A percentile compares a stretch with the other conserved stretches of the same genome.
phyloP scores from a whole-genome alignment of 139 green algal species.

The Deuterostichococcus epilithicus region DNA sequence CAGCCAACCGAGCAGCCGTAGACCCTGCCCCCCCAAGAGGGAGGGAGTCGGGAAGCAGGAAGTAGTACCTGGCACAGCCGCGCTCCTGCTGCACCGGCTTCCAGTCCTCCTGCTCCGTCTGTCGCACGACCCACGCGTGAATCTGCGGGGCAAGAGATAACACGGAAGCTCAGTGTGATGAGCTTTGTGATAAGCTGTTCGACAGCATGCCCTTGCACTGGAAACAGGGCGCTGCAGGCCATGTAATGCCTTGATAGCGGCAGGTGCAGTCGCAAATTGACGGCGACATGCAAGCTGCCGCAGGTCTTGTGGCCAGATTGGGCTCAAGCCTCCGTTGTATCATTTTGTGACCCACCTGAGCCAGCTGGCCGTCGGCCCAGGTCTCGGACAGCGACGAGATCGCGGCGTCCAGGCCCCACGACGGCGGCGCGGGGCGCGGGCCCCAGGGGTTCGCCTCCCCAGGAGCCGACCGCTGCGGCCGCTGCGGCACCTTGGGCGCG shows the following conservation, averaged over 20 bases:
- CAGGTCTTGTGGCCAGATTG: slow-evolving; percentile 20
- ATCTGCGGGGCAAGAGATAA: slow-evolving; percentile 15
- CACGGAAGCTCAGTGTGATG: too few relatives aligned
- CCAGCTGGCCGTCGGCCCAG: slow-evolving; percentile 17
- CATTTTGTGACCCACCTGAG: neutral
- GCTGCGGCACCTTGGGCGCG: neutral
- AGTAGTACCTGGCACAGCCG: slow-evolving; percentile 1
- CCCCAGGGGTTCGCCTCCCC: neutral
- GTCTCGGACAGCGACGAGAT: slow-evolving; percentile 28
- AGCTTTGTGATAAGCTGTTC: too few relatives aligned
- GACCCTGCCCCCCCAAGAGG: too few relatives aligned
- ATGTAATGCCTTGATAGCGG: too few relatives aligned
- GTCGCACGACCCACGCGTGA: slow-evolving; percentile 44
- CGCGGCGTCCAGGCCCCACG: slow-evolving; percentile 24
- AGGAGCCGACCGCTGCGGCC: neutral
- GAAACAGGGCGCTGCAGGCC: too few relatives aligned
- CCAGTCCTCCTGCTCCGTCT: slow-evolving; percentile 56
- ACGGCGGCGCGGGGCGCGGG: neutral
- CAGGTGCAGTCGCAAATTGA: too few relatives aligned
- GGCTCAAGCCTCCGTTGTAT: neutral
- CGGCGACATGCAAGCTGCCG: too few relatives aligned
- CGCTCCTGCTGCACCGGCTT: slow-evolving; percentile 28
- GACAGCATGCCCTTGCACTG: too few relatives aligned
- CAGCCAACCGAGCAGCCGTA: too few relatives aligned
- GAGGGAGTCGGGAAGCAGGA: too few relatives aligned